Percentiles rank a stretch among this genome's conserved stretches.
These are phyloP conservation scores for Tuctoria greenei DNA, from an alignment of 176 grass and related monocot species.

Conservation along the genomic window DNA sequence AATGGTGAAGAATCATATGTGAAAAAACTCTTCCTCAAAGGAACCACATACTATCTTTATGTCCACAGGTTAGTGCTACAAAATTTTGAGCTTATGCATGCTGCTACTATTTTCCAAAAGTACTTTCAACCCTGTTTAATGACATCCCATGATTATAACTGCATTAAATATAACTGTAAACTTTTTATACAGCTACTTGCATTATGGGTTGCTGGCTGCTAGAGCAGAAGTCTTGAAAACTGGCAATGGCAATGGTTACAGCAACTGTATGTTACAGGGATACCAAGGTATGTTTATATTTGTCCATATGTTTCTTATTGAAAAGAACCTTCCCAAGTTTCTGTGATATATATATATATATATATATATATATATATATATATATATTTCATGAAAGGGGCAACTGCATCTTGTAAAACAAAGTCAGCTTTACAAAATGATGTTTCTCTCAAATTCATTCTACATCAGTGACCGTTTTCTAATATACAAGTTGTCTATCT, in stretches of 20 bases:
- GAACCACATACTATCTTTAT: constrained; percentile 84
- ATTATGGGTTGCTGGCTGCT: constrained; percentile 86
- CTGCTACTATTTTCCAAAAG: background rate
- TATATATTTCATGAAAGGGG: background rate
- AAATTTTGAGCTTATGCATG: background rate
- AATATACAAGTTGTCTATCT: background rate
- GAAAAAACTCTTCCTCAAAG: constrained; percentile 89
- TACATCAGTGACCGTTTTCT: background rate
- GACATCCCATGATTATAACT: background rate
- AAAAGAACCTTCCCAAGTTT: background rate
- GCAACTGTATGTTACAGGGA: constrained; percentile 77
- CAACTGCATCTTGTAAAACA: background rate
- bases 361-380: background rate
- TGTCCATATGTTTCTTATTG: constrained; percentile 1
- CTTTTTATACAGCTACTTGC: constrained; percentile 62
- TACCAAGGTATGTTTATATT: constrained; percentile 52
- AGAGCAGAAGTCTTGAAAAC: constrained; percentile 95
- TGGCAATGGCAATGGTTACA: constrained; percentile 56
- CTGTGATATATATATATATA: background rate
- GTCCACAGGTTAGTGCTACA: constrained; percentile 70
- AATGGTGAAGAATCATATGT: constrained; percentile 83
- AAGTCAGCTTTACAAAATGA: background rate
- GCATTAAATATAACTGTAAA: background rate
- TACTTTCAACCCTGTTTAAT: background rate
- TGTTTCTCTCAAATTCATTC: background rate